Evolutionary conservation across 2,329 filamentous ascomycete species (phyloP).

Genomic region (Colletotrichum endophyticum): DNA sequence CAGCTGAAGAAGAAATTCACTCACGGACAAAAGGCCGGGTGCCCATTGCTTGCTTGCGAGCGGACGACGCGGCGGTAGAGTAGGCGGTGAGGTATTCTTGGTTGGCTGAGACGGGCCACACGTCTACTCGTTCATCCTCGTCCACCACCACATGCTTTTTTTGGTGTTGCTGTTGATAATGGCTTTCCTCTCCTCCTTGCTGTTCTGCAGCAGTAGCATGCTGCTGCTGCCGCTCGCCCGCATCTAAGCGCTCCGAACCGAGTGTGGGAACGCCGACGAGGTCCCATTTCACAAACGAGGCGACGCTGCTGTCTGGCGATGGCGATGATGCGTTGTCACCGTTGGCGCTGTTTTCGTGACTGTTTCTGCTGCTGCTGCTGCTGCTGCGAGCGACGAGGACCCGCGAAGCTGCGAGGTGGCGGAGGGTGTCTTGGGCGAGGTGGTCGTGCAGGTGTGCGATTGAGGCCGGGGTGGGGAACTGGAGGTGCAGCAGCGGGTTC

Average conservation of each 20-base stretch:
- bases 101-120: constrained; percentile 33
- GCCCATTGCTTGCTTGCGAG: constrained; percentile 34
- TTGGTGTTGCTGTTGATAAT: neutral
- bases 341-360: neutral
- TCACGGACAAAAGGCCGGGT: constrained; percentile 36
- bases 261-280: constrained; percentile 12
- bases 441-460: constrained; percentile 32
- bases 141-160: constrained; percentile 3
- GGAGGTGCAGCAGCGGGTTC: constrained; percentile 42
- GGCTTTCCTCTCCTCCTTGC: neutral
- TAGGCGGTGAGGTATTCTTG: constrained; percentile 33
- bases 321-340: neutral
- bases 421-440: constrained; percentile 33
- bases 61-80: constrained; percentile 34
- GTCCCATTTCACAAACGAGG: constrained; percentile 13
- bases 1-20: constrained; percentile 24
- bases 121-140: constrained; percentile 24
- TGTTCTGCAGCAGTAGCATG: neutral
- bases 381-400: constrained; percentile 35
- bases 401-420: constrained; percentile 30
- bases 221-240: neutral
- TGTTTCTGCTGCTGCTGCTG: neutral
- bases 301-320: neutral
- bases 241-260: constrained; percentile 1
- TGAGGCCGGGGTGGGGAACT: constrained; percentile 39